A percentile compares a stretch with the other conserved stretches of the same genome.
These are phyloP conservation scores for Penicillium diatomitis DNA, from an alignment of 495 filamentous ascomycete species.

Conservation along the genomic window DNA sequence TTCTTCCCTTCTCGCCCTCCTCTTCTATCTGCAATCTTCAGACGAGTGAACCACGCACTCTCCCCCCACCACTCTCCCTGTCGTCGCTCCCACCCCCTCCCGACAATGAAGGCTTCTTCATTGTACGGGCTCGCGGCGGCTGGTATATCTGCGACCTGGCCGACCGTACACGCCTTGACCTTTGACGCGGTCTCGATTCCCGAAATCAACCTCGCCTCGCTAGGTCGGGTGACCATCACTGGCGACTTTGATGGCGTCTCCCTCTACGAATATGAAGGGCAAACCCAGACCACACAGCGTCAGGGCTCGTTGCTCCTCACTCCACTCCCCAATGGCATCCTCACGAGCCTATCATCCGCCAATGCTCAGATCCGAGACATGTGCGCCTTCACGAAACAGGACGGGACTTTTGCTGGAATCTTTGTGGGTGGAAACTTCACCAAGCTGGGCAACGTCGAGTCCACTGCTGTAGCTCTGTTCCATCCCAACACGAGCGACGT, in stretches of 20 bases:
- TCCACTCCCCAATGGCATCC: conserved; percentile 76
- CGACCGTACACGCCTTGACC: conserved; percentile 43
- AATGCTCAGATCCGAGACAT: conserved; percentile 79
- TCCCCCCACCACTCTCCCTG: conserved; percentile 18
- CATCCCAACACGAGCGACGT: conserved; percentile 58
- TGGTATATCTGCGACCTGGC: conserved; percentile 33
- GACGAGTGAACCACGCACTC: neutral
- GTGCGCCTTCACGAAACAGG: conserved; percentile 65
- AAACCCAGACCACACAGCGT: conserved; percentile 57
- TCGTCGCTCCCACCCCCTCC: conserved; percentile 31
- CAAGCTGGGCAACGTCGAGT: conserved; percentile 67
- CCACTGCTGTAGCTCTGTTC: conserved; percentile 72
- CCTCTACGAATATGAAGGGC: conserved; percentile 73
- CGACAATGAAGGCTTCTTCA: conserved; percentile 48
- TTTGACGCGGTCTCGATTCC: conserved; percentile 65
- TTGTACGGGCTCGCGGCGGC: conserved; percentile 48
- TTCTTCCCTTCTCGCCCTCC: neutral
- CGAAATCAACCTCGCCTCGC: conserved; percentile 68
- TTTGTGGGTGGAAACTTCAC: conserved; percentile 94
- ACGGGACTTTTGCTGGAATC: conserved; percentile 62
- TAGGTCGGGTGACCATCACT: conserved; percentile 78
- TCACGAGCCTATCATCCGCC: conserved; percentile 59
- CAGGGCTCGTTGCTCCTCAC: conserved; percentile 79
- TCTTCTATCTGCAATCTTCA: conserved; percentile 1
- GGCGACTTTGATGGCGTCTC: conserved; percentile 91